These are phyloP conservation scores for Kodamaea leandrae DNA, from an alignment of 805 yeast species.

Conservation along the genomic window DNA sequence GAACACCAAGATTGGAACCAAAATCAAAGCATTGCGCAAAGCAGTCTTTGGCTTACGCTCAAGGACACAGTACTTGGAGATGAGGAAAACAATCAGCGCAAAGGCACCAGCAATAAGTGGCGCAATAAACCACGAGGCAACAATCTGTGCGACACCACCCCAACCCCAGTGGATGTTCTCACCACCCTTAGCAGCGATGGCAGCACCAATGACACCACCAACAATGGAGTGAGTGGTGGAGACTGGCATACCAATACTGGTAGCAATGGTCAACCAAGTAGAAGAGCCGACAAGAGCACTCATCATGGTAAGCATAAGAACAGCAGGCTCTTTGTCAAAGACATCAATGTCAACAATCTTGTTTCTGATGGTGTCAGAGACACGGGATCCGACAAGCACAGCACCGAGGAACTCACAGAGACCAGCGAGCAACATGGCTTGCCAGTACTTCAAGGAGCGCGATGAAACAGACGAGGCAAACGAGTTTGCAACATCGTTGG, in stretches of 20 bases:
- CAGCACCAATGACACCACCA: conserved; percentile 73
- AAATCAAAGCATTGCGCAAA: conserved; percentile 52
- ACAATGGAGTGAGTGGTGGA: conserved; percentile 79
- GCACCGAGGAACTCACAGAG: conserved; percentile 76
- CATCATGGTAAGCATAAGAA: conserved; percentile 71
- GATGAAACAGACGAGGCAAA: conserved; percentile 76
- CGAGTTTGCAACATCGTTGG: conserved; percentile 80
- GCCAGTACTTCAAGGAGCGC: conserved; percentile 65
- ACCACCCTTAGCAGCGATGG: conserved; percentile 70
- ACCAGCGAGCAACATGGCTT: conserved; percentile 71
- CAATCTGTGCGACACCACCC: conserved; percentile 67
- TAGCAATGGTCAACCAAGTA: conserved; percentile 65
- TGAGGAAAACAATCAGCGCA: conserved; percentile 55
- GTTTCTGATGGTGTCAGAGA: conserved; percentile 67
- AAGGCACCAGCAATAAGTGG: conserved; percentile 67
- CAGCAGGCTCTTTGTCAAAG: conserved; percentile 61
- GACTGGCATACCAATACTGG: conserved; percentile 70
- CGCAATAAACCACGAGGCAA: conserved; percentile 80
- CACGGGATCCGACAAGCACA: conserved; percentile 68
- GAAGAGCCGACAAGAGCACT: conserved; percentile 76
- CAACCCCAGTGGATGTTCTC: conserved; percentile 69
- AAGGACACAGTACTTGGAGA: conserved; percentile 59
- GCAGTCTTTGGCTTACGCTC: conserved; percentile 47
- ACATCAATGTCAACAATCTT: conserved; percentile 54
- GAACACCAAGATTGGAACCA: conserved; percentile 62